phyloP scores from a whole-genome alignment of 1,284 basidiomycete genomes.

The Mycena citricolor region DNA sequence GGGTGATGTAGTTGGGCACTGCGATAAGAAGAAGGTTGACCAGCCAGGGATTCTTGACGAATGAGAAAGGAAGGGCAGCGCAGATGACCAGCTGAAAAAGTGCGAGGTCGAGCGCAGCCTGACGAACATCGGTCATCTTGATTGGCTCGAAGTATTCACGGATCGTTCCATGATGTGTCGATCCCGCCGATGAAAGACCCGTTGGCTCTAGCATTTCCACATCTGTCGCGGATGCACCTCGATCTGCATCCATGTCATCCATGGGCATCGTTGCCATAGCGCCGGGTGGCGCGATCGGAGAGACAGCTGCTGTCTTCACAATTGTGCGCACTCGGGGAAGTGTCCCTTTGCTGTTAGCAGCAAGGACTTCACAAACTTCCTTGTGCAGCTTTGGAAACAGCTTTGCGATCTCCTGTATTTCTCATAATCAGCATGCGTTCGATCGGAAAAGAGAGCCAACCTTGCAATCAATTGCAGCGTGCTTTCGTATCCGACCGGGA shows the following conservation, averaged over 20 bases:
- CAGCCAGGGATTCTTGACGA: conserved; percentile 15
- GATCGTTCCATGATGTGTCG: background rate
- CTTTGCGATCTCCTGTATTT: background rate
- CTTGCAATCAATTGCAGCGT: conserved; percentile 8
- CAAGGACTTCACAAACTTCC: no score
- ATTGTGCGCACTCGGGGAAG: no score
- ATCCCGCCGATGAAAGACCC: no score
- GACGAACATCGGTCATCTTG: conserved; percentile 3
- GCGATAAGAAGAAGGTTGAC: conserved; percentile 11
- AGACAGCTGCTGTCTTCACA: no score
- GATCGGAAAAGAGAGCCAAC: background rate
- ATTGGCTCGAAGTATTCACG: background rate
- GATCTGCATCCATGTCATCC: no score
- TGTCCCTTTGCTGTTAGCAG: no score
- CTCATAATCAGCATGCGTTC: background rate
- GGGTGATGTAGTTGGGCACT: conserved; percentile 13
- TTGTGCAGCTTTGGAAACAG: conserved; percentile 1
- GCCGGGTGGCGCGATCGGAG: no score
- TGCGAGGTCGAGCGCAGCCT: conserved; percentile 12
- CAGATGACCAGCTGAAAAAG: conserved; percentile 15
- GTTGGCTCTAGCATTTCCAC: no score
- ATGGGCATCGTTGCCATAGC: no score
- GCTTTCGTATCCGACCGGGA: conserved; percentile 6
- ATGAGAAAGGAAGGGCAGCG: conserved; percentile 15
- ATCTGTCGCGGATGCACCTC: no score